Percentiles rank a stretch among this genome's conserved stretches.
Conservation (phyloP, 2,329 filamentous ascomycete genomes). For the Colletotrichum truncatum region DNA sequence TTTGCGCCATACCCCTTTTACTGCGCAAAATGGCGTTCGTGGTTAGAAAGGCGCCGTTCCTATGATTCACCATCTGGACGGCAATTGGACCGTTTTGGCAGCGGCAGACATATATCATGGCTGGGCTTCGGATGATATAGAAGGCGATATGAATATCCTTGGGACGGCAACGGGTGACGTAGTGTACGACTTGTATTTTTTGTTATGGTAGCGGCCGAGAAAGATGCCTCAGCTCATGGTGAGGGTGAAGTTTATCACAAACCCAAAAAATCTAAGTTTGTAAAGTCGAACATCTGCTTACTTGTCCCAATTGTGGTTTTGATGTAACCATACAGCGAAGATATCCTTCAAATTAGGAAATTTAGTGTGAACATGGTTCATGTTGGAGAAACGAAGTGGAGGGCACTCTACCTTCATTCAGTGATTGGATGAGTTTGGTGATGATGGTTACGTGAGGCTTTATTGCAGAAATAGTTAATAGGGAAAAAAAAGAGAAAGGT, state of each 20-base stretch:
- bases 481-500: too few species aligned
- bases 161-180: conserved; percentile 4
- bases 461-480: too few species aligned
- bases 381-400: too few species aligned
- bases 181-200: conserved; percentile 9
- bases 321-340: too few species aligned
- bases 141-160: conserved; percentile 11
- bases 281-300: too few species aligned
- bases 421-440: too few species aligned
- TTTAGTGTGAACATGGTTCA: too few species aligned
- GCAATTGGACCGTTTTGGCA: conserved; percentile 18
- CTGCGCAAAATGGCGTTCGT: conserved; percentile 29
- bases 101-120: conserved; percentile 8
- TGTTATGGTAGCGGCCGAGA: background rate
- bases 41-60: conserved; percentile 15
- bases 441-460: too few species aligned
- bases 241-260: background rate
- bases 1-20: conserved; percentile 30
- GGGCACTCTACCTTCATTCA: too few species aligned
- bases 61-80: conserved; percentile 6
- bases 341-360: too few species aligned
- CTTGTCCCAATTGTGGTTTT: too few species aligned
- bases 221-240: background rate
- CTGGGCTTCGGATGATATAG: conserved; percentile 14
- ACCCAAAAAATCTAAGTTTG: background rate